A percentile compares a stretch with the other conserved stretches of the same genome.
Evolutionary conservation across 106 monocot species (phyloP).

Genomic region (Acanthochlamys bracteata): DNA sequence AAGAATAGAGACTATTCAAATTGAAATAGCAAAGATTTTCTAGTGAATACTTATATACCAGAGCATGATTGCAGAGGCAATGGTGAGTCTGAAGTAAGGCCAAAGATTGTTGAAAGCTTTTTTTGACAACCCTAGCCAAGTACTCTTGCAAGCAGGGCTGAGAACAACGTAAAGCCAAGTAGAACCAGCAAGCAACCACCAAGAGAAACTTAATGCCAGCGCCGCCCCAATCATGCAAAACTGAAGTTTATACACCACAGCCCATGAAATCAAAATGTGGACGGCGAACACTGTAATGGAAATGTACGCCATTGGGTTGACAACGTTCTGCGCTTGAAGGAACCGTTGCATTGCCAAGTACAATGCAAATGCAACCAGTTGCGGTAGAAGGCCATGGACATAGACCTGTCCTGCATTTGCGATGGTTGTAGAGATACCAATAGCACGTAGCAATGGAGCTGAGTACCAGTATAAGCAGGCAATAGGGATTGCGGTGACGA

Average conservation of each 20-base stretch:
- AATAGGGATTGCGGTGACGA: conserved; percentile 22
- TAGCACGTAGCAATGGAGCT: conserved; percentile 35
- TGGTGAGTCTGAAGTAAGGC: conserved; percentile 54
- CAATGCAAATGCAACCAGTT: conserved; percentile 59
- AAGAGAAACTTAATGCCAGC: conserved; percentile 53
- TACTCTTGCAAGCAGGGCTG: conserved; percentile 37
- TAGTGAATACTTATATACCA: conserved; percentile 22
- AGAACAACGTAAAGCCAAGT: conserved; percentile 35
- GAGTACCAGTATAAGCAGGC: conserved; percentile 60
- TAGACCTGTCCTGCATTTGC: conserved; percentile 39
- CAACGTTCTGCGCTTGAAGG: conserved; percentile 82
- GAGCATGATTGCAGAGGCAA: conserved; percentile 69
- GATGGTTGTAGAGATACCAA: conserved; percentile 30
- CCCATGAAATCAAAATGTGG: conserved; percentile 52
- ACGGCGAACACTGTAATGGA: conserved; percentile 26
- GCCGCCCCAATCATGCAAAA: conserved; percentile 50
- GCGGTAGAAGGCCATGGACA: conserved; percentile 47
- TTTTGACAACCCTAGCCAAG: conserved; percentile 61
- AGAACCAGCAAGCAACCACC: conserved; percentile 47
- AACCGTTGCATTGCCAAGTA: conserved; percentile 76
- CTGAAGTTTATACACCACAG: conserved; percentile 29
- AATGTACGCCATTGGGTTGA: conserved; percentile 54
- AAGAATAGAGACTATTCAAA: background rate
- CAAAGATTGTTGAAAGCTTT: conserved; percentile 50
- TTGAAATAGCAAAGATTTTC: background rate